Base-by-base conservation (phyloP, 345 rosid species). In the Aquilaria sinensis region DNA sequence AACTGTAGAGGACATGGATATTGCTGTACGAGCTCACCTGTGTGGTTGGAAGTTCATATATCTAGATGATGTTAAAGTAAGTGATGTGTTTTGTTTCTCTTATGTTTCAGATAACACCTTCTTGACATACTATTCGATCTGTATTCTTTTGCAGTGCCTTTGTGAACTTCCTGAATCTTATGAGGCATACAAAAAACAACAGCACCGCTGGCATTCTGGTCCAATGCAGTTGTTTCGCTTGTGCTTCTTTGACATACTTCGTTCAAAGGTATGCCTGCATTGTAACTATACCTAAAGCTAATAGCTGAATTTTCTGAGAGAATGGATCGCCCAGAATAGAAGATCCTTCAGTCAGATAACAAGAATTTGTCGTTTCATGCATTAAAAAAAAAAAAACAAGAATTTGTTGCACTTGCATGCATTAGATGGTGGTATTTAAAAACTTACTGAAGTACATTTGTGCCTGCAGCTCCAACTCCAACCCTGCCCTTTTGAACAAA, bases 151-250 rank as follows among this genome's bases (percentile, higher is more conserved):
- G 60, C 85, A 90, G 97, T 87, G 96, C 77, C 84, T 81, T 57
- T 92, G 98, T 74, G 98, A 92, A 70, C 92, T 92, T 76, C 98
- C 98, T 2, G 98, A 92, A 73, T 92, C 96, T 10, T 92, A 92
- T 67, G 98, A 85, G 66, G 98, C 98, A 47, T 92, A 92, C 82
- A 86, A 86, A 60, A 91, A 91, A 73, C 98, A 91, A 81, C 98
- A 91, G 61, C 81, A 91, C 60, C 94, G 96, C 13, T 92, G 98
- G 98, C 98, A 92, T 83, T 92, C 98, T 1, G 98, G 98, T 73
- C 98, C 98, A 9, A 92, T 92, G 98, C 98, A 92, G 60, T 64
- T 92, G 68, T 86, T 92, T 64, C 84, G 95, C 37, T 60, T 92
- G 74, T 89, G 96, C 75, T 86, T 92, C 75, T 0, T 82, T 51